Evolutionary conservation across 306 rosid species (phyloP), one percentile per base, ranked within the genome.

Genomic region (Sophora flavescens): DNA sequence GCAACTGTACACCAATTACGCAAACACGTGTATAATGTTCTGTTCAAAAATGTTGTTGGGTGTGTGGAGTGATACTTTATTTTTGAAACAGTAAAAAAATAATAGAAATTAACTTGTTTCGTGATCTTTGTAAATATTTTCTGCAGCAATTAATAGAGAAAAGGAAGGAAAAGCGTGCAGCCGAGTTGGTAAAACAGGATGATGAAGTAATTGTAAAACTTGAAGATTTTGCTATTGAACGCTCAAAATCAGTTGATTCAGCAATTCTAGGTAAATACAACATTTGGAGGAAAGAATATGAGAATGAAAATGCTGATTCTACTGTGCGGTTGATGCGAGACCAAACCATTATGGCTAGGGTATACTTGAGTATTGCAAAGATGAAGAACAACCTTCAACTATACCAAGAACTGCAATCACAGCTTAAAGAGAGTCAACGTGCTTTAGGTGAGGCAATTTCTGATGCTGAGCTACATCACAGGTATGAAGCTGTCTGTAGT

Each of bases 231-330:
- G 98, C 98, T 84, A 91, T 96, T 84, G 91, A 93, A 61, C 98
- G 85, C 62, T 92, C 97, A 33, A 87, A 89, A 78, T 87, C 96
- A 62, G 93, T 92, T 77, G 93, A 89, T 83, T 88, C 93, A 17
- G 87, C 97, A 30, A 88, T 92, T 82, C 86, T 91, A 12, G 99
- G 97, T 38, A 96, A 92, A 84, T 96, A 96, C 89, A 96, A 88
- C 91, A 80, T 88, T 58, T 91, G 99, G 97, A 92, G 96, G 93
- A 95, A 88, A 82, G 98, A 96, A 87, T 89, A 83, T 63, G 96
- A 91, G 73, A 89, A 83, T 53, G 96, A 89, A 70, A 92, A 89
- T 81, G 52, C 81, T 17, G 97, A 92, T 84, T 76, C 88, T 67
- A 92, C 85, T 0, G 88, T 96, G 56, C 91, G 97, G 79, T 82